Evolutionary conservation across 306 rosid genomes (phyloP).

Genomic region (Cicer chorassanicum): DNA sequence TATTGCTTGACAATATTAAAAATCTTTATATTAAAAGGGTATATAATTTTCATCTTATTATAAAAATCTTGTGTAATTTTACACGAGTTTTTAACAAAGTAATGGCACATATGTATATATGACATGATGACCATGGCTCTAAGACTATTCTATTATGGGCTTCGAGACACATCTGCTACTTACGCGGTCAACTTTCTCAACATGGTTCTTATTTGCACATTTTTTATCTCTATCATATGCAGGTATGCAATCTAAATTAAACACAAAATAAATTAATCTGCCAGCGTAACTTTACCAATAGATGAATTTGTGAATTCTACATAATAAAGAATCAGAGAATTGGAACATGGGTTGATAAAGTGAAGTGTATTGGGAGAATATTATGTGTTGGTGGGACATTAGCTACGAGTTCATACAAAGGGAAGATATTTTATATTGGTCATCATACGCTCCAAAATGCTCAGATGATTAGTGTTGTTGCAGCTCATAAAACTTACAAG

Average conservation of each 20-base stretch:
- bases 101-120: background rate
- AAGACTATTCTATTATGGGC: constrained; percentile 67
- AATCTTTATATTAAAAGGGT: too few relatives aligned
- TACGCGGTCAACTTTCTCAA: constrained; percentile 68
- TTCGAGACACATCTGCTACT: constrained; percentile 71
- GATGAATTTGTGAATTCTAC: background rate
- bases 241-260: constrained; percentile 38
- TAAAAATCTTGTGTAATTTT: too few relatives aligned
- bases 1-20: too few relatives aligned
- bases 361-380: constrained; percentile 55
- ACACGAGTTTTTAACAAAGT: background rate
- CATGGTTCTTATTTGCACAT: constrained; percentile 65
- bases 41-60: too few relatives aligned
- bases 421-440: constrained; percentile 51
- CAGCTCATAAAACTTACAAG: constrained; percentile 48
- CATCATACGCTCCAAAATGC: constrained; percentile 39
- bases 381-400: constrained; percentile 67
- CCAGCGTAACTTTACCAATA: too few relatives aligned
- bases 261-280: background rate
- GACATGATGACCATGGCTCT: constrained; percentile 59
- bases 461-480: background rate
- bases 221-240: constrained; percentile 50
- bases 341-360: constrained; percentile 45
- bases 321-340: constrained; percentile 58
- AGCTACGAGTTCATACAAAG: constrained; percentile 52